phyloP scores from a whole-genome alignment of 306 rosid genomes.

The Mimosa bimucronata region DNA sequence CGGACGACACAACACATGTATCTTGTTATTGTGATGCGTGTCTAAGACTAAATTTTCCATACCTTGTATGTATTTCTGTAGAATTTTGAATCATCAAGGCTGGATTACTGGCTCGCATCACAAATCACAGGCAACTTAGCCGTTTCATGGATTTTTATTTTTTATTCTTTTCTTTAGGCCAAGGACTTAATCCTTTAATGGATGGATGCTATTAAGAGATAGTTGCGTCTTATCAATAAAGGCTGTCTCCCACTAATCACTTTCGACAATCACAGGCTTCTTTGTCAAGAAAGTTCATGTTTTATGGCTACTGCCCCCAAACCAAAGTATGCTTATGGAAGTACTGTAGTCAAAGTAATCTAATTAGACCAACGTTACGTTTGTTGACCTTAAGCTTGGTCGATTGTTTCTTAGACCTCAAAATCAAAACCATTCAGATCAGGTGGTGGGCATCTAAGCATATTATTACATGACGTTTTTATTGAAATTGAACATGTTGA shows the following conservation, averaged over 20 bases:
- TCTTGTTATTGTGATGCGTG: too few relatives aligned
- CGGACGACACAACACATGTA: too few relatives aligned
- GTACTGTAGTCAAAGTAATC: neutral
- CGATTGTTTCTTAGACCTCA: neutral
- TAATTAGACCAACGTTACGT: neutral
- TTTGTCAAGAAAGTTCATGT: neutral
- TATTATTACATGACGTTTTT: conserved; percentile 7
- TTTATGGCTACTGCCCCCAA: neutral
- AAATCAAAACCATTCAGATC: neutral
- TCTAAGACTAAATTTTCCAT: neutral
- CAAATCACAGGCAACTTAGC: neutral
- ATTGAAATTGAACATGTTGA: neutral
- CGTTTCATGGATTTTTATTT: neutral
- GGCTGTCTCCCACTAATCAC: neutral
- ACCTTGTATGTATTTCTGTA: neutral
- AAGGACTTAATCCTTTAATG: neutral
- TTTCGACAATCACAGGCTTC: neutral
- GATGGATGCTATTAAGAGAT: neutral
- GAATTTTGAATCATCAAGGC: neutral
- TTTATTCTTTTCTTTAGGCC: neutral
- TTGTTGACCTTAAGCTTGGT: neutral
- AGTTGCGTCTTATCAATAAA: neutral
- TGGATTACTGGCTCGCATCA: neutral
- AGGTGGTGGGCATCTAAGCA: neutral
- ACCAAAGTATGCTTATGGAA: neutral